Conservation (phyloP, 148 eudicot species). For the Arctostaphylos glauca region DNA sequence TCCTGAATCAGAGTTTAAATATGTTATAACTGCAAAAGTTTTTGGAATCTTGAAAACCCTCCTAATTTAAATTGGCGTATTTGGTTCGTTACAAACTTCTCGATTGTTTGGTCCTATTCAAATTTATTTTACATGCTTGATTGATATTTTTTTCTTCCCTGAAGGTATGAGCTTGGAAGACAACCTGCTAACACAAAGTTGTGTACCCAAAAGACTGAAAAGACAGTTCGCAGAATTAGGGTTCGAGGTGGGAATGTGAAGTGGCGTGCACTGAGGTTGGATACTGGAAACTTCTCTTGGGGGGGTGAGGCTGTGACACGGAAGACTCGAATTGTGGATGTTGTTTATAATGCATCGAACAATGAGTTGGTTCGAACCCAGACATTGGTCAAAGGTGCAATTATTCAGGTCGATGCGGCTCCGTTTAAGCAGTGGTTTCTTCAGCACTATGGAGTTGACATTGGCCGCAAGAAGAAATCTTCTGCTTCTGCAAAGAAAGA, state of each 20-base stretch:
- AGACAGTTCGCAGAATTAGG: slow-evolving; percentile 51
- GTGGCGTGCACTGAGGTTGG: slow-evolving; percentile 61
- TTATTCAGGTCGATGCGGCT: slow-evolving; percentile 63
- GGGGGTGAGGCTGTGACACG: slow-evolving; percentile 52
- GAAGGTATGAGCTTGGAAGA: slow-evolving; percentile 90
- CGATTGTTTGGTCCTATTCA: neutral
- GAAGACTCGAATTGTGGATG: slow-evolving; percentile 49
- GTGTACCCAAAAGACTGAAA: slow-evolving; percentile 20
- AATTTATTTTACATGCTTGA: neutral
- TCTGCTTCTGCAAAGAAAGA: slow-evolving; percentile 43
- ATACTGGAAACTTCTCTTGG: slow-evolving; percentile 61
- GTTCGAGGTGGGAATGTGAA: slow-evolving; percentile 59
- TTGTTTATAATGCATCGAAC: slow-evolving; percentile 53
- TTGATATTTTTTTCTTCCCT: neutral
- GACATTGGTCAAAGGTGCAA: slow-evolving; percentile 61
- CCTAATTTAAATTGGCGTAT: neutral
- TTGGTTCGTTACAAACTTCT: neutral
- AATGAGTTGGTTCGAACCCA: slow-evolving; percentile 63
- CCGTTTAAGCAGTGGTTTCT: slow-evolving; percentile 65
- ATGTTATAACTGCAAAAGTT: neutral
- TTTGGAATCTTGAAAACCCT: neutral
- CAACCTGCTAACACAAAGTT: slow-evolving; percentile 88
- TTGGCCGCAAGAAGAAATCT: slow-evolving; percentile 60
- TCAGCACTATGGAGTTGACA: slow-evolving; percentile 60
- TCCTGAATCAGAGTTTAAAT: neutral